Evolutionary conservation across 2,329 filamentous ascomycete genomes (phyloP).

Genomic region (Epichloe aotearoae): DNA sequence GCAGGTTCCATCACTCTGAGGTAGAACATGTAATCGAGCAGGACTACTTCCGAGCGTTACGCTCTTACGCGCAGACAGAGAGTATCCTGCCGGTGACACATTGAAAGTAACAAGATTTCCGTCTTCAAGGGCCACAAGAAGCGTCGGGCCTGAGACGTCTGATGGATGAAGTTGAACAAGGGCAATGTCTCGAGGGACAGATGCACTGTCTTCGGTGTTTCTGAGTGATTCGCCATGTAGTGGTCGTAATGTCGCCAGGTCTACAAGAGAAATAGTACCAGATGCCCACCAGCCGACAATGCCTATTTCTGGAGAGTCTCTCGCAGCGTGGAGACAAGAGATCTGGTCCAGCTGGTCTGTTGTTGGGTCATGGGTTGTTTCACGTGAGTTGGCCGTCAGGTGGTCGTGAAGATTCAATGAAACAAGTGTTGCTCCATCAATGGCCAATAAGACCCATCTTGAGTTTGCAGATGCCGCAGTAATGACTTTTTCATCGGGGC

Average conservation of each 20-base stretch:
- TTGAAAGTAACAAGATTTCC: conserved; percentile 79
- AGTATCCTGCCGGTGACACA: conserved; percentile 46
- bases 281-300: conserved; percentile 81
- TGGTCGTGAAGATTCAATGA: conserved; percentile 51
- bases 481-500: conserved; percentile 40
- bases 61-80: conserved; percentile 61
- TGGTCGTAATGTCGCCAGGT: conserved; percentile 51
- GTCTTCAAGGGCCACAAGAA: conserved; percentile 86
- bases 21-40: conserved; percentile 66
- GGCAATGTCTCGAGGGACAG: conserved; percentile 70
- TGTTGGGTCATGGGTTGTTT: conserved; percentile 39
- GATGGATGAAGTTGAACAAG: conserved; percentile 65
- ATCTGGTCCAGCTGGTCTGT: conserved; percentile 49
- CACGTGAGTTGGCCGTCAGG: conserved; percentile 44
- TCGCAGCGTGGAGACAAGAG: conserved; percentile 68
- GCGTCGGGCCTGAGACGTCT: conserved; percentile 45
- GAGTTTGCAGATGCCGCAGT: conserved; percentile 67
- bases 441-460: conserved; percentile 55
- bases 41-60: conserved; percentile 78
- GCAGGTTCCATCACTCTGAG: conserved; percentile 50
- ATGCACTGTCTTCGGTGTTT: conserved; percentile 50
- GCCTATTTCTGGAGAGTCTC: conserved; percentile 49
- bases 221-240: conserved; percentile 51
- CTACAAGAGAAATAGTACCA: conserved; percentile 64
- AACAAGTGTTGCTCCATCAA: conserved; percentile 60